Percentiles rank a stretch among this genome's conserved stretches.
Conservation (phyloP, 2,329 filamentous ascomycete species). For the Alternaria sp. region DNA sequence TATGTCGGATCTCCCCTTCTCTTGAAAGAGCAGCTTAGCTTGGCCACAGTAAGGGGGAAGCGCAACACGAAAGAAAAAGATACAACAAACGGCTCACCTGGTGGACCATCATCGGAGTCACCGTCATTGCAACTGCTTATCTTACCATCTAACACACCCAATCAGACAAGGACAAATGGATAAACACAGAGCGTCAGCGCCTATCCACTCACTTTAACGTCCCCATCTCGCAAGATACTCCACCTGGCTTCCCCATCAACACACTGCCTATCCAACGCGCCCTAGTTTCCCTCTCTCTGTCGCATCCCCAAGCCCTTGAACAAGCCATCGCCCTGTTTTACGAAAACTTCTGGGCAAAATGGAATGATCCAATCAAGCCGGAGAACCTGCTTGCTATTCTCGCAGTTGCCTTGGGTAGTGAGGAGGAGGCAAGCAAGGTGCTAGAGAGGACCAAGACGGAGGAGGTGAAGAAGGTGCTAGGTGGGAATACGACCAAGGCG, state of each 20-base stretch:
- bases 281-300: slow-evolving; percentile 57
- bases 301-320: slow-evolving; percentile 53
- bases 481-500: slow-evolving; percentile 60
- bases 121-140: background rate
- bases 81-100: background rate
- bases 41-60: background rate
- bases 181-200: slow-evolving; percentile 61
- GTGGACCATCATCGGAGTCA: background rate
- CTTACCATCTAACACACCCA: slow-evolving; percentile 35
- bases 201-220: slow-evolving; percentile 64
- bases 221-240: slow-evolving; percentile 57
- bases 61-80: background rate
- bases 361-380: slow-evolving; percentile 55
- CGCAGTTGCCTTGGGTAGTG: slow-evolving; percentile 56
- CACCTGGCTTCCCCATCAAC: slow-evolving; percentile 62
- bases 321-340: slow-evolving; percentile 58
- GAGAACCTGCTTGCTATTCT: slow-evolving; percentile 58
- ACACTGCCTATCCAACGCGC: slow-evolving; percentile 63
- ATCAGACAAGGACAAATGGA: slow-evolving; percentile 66
- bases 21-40: background rate
- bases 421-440: slow-evolving; percentile 53
- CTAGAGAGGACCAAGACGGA: slow-evolving; percentile 49
- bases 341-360: slow-evolving; percentile 61
- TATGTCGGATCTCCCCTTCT: slow-evolving; percentile 36
- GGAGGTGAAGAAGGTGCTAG: slow-evolving; percentile 58